A percentile compares a stretch with the other conserved stretches of the same genome.
Conservation (phyloP, 116 monocot species). For the Cymodocea nodosa region DNA sequence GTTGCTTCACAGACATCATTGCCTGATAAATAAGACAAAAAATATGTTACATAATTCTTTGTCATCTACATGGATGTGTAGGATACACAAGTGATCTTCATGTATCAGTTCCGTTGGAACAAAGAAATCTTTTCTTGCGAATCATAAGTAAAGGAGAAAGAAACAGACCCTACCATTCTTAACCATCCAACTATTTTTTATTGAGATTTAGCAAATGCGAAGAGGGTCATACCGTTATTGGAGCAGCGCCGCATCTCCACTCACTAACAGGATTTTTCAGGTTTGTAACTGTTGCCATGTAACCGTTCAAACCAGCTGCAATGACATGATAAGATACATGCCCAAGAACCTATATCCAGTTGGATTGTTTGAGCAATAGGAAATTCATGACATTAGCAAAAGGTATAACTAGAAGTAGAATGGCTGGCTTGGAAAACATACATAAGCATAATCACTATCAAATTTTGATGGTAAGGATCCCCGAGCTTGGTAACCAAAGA, state of each 20-base stretch:
- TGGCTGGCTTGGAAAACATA: slow-evolving; percentile 6
- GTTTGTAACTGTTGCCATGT: slow-evolving; percentile 87
- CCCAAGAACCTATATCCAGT: slow-evolving; percentile 59
- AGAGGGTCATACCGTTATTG: slow-evolving; percentile 37
- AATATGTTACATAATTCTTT: not conserved
- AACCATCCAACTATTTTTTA: not conserved
- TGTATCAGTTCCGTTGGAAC: not conserved
- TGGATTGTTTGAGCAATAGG: not conserved
- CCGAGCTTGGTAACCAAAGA: slow-evolving; percentile 91
- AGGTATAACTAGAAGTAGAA: not conserved
- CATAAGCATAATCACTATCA: slow-evolving; percentile 95
- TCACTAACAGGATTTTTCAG: slow-evolving; percentile 65
- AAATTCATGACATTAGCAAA: not conserved
- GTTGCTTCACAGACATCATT: slow-evolving; percentile 84
- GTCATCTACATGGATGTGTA: not conserved
- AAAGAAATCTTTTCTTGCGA: not conserved
- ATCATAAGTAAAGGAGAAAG: not conserved
- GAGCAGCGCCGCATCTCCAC: slow-evolving; percentile 93
- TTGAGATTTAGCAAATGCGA: not conserved
- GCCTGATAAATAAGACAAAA: slow-evolving; percentile 31
- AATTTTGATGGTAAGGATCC: slow-evolving; percentile 95
- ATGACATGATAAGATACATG: slow-evolving; percentile 75
- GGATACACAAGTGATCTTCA: not conserved
- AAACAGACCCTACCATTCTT: not conserved
- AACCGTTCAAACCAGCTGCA: slow-evolving; percentile 89